Evolutionary conservation across 768 basidiomycete species (phyloP), one percentile per base, ranked within the genome.

Genomic region (Cystofilobasidium bisporidii): DNA sequence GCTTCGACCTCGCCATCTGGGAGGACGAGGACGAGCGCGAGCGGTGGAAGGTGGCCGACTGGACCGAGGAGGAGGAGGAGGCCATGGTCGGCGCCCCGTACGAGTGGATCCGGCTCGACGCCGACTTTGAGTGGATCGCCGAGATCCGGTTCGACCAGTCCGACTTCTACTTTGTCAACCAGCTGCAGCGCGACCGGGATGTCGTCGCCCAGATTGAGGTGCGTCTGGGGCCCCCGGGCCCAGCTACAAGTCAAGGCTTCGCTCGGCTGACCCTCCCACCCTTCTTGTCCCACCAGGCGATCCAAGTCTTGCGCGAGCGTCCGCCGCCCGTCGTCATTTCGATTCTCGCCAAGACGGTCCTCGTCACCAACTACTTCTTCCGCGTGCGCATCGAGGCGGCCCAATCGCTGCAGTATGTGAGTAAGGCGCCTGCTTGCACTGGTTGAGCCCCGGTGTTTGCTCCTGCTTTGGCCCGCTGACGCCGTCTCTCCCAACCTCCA

Each of bases 101-200:
- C 77, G 96, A 99, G 78, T 99, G 94, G 94, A 98, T 99, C 67
- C 82, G 96, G 70, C 89, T 98, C 82, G 96, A 99, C 74, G 92
- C 96, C 20, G 96, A 99, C 75, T 93, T 96, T 76, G 96, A 99
- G 79, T 99, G 96, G 96, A 88, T 98, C 64, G 88, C 90, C n/a
- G 83, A 82, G 45, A 83, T 97, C 70, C 85, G 85, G 70, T 98
- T 94, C 71, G 88, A 93, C 61, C 91, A 97, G 79, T 91, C 90
- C 50, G 92, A 93, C 79, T 98, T 92, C 74, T 94, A 94, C 90
- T 99, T 93, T 92, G 88, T 94, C 26, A 90, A 87, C 47, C 96
- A 98, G 75, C 79, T 99, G 61, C 91, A 94, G 77, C 82, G 92
- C 65, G 96, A 99, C 77, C 81, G 91, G 70, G 96, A 99, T 78